Conservation (phyloP, 176 grass and related monocot genomes). For the Ananas comosus region DNA sequence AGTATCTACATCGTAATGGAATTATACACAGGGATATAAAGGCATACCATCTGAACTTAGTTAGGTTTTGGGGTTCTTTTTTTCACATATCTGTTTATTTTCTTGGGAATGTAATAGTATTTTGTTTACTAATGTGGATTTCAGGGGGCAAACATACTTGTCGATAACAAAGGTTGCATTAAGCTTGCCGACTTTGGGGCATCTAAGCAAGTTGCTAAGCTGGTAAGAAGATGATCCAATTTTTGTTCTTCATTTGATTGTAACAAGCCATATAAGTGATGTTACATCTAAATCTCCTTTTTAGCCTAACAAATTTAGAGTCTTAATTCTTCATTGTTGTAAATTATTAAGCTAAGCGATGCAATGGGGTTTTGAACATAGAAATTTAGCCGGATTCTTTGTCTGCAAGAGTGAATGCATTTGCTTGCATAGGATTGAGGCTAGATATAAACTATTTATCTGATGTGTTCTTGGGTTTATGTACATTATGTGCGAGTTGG, state of each 20-base stretch:
- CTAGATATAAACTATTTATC: neutral
- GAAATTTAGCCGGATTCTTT: no score
- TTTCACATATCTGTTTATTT: neutral
- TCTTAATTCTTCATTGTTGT: no score
- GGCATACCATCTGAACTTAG: constrained; percentile 28
- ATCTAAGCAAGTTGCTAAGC: constrained; percentile 90
- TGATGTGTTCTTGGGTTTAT: constrained; percentile 4
- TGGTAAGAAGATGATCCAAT: constrained; percentile 38
- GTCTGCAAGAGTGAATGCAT: no score
- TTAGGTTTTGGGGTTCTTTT: constrained; percentile 10
- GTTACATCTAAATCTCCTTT: no score
- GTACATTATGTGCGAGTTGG: neutral
- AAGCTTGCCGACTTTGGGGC: constrained; percentile 99
- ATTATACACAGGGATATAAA: constrained; percentile 99
- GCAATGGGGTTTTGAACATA: no score
- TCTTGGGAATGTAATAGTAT: constrained; percentile 6
- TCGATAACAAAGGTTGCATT: constrained; percentile 99
- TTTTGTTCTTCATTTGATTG: neutral
- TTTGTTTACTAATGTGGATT: constrained; percentile 9
- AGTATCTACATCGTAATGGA: constrained; percentile 88
- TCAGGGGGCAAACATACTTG: constrained; percentile 98
- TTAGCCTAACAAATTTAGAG: no score
- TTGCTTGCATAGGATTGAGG: no score
- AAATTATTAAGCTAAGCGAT: no score
- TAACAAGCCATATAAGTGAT: neutral